phyloP scores from a whole-genome alignment of 2,329 filamentous ascomycete species.

The Trichoderma lentiforme region DNA sequence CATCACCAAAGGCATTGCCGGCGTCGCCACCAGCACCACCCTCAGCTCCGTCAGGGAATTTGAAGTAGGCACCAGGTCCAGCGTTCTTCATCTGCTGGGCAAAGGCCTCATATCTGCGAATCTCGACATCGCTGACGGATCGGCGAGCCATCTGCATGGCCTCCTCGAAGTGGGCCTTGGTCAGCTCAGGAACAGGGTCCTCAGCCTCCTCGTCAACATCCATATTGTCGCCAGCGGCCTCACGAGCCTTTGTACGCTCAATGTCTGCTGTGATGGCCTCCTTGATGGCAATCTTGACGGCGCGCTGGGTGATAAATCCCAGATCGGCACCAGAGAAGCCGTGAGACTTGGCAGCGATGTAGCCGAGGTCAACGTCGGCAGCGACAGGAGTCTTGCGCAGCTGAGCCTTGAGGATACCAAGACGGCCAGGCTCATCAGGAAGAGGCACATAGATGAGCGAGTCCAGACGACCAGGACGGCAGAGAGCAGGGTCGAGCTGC shows the following conservation, averaged over 20 bases:
- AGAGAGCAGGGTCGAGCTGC: slow-evolving; percentile 95
- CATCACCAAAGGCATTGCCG: slow-evolving; percentile 71
- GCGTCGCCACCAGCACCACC: slow-evolving; percentile 59
- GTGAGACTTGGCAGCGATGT: slow-evolving; percentile 94
- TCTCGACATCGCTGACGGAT: slow-evolving; percentile 95
- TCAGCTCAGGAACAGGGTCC: slow-evolving; percentile 93
- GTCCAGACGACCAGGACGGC: slow-evolving; percentile 97
- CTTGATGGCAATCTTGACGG: slow-evolving; percentile 99
- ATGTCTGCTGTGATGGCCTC: slow-evolving; percentile 88
- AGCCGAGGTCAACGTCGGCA: slow-evolving; percentile 79
- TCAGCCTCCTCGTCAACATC: slow-evolving; percentile 66
- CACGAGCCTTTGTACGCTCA: slow-evolving; percentile 82
- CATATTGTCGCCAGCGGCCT: slow-evolving; percentile 82
- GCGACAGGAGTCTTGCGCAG: slow-evolving; percentile 97
- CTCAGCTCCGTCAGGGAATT: slow-evolving; percentile 75
- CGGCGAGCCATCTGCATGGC: slow-evolving; percentile 92
- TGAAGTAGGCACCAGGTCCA: slow-evolving; percentile 94
- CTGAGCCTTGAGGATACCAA: slow-evolving; percentile 88
- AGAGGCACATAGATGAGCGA: slow-evolving; percentile 98
- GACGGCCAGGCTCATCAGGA: slow-evolving; percentile 85
- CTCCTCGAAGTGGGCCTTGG: slow-evolving; percentile 96
- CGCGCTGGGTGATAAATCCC: slow-evolving; percentile 97
- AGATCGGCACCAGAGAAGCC: slow-evolving; percentile 99
- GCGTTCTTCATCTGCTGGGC: slow-evolving; percentile 99
- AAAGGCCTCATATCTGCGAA: slow-evolving; percentile 96